phyloP scores from a whole-genome alignment of 306 rosid genomes.

The Cyamopsis tetragonoloba region DNA sequence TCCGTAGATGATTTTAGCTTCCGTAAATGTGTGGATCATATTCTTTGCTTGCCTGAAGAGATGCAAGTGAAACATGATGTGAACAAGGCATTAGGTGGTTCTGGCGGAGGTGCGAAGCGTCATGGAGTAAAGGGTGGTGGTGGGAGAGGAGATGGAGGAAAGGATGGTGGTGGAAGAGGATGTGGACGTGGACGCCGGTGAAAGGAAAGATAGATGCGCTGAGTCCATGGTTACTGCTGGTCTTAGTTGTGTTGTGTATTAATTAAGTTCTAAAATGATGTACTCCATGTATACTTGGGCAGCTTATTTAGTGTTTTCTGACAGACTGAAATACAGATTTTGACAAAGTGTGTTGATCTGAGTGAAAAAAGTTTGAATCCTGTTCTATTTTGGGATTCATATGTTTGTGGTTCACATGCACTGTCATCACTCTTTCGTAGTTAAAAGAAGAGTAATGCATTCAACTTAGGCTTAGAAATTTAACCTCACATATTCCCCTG shows the following conservation, averaged over 20 bases:
- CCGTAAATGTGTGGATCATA: constrained; percentile 78
- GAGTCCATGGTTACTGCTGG: constrained; percentile 15
- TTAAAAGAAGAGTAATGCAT: too few relatives aligned
- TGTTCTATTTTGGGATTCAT: too few relatives aligned
- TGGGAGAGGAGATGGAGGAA: constrained; percentile 40
- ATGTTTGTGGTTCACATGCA: too few relatives aligned
- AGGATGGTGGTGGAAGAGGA: constrained; percentile 42
- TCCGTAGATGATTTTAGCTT: constrained; percentile 81
- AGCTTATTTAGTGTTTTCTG: constrained; percentile 1
- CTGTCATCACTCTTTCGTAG: too few relatives aligned
- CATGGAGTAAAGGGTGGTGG: constrained; percentile 39
- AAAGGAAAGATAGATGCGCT: constrained; percentile 43
- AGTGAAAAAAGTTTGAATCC: too few relatives aligned
- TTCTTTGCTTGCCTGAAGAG: constrained; percentile 75
- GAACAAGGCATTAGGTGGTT: constrained; percentile 47
- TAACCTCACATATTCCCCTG: too few relatives aligned
- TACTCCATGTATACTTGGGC: not conserved
- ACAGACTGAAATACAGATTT: too few relatives aligned
- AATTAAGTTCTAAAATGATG: not conserved
- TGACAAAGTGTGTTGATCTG: too few relatives aligned
- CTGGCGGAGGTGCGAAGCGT: constrained; percentile 39
- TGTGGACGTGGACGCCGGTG: constrained; percentile 48
- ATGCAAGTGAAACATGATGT: constrained; percentile 52
- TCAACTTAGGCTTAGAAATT: too few relatives aligned
- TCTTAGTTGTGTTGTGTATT: constrained; percentile 13